Evolutionary conservation across 306 rosid species (phyloP).

Genomic region (Castanea mollissima): DNA sequence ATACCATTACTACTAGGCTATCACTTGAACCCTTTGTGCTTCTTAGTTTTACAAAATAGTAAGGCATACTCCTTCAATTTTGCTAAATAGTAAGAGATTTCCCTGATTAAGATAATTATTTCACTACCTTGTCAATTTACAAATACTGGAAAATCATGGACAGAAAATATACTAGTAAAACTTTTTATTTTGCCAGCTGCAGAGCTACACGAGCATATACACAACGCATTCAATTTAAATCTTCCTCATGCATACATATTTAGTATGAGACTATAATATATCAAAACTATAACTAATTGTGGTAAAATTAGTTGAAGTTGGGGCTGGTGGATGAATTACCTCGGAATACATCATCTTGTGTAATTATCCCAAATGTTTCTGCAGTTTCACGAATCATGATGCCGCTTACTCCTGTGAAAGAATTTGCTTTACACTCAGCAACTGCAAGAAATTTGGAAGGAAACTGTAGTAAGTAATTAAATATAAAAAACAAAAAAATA

Average conservation of each 20-base stretch:
- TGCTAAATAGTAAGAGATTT: background rate
- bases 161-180: background rate
- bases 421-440: constrained; percentile 58
- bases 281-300: constrained; percentile 8
- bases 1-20: too few species aligned
- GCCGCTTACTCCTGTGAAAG: constrained; percentile 60
- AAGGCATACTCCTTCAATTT: background rate
- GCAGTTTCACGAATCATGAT: constrained; percentile 86
- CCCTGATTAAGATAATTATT: background rate
- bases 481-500: background rate
- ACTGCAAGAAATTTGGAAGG: constrained; percentile 45
- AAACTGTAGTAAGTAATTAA: constrained; percentile 5
- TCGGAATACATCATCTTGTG: constrained; percentile 53
- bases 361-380: constrained; percentile 76
- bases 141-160: background rate
- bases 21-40: too few species aligned
- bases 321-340: constrained; percentile 43
- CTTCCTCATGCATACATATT: background rate
- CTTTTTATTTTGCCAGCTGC: background rate
- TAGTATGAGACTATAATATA: background rate
- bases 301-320: constrained; percentile 8
- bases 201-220: background rate
- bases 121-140: background rate
- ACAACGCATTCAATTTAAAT: background rate
- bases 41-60: too few species aligned